Evolutionary conservation across 345 rosid species (phyloP).

Genomic region (Bretschneidera sinensis): DNA sequence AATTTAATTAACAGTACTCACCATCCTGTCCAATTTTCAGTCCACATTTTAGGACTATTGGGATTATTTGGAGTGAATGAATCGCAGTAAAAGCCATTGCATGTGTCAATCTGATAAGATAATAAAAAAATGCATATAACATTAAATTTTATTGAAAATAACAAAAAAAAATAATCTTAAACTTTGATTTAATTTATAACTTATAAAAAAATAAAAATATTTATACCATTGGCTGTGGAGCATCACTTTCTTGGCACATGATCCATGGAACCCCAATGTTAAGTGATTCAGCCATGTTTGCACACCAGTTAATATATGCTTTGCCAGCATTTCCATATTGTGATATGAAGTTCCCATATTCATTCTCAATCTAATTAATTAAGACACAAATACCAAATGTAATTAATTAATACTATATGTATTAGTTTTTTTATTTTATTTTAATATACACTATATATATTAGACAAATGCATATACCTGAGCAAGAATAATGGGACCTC

Average conservation of each 20-base stretch:
- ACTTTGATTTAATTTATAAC: too few relatives aligned
- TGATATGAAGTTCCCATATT: too few relatives aligned
- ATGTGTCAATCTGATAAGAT: slow-evolving; percentile 35
- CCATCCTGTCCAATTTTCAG: slow-evolving; percentile 80
- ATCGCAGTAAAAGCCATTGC: too few relatives aligned
- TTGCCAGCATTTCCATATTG: slow-evolving; percentile 24
- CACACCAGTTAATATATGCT: slow-evolving; percentile 32
- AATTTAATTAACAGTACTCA: slow-evolving; percentile 8
- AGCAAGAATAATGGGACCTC: too few relatives aligned
- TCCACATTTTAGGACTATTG: slow-evolving; percentile 47
- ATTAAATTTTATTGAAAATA: background rate
- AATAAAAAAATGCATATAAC: background rate
- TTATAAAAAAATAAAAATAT: background rate
- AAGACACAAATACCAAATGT: background rate
- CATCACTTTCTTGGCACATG: too few relatives aligned
- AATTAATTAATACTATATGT: background rate
- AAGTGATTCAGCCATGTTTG: slow-evolving; percentile 36
- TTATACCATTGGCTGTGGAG: slow-evolving; percentile 41
- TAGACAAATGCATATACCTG: slow-evolving; percentile 36
- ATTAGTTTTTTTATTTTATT: too few relatives aligned
- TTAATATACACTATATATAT: too few relatives aligned
- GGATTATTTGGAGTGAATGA: slow-evolving; percentile 35
- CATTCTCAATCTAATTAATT: slow-evolving; percentile 47
- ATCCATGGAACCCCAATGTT: slow-evolving; percentile 42
- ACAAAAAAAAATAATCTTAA: too few relatives aligned